Percentiles rank a stretch among this genome's conserved stretches.
Conservation (phyloP, 441 rosid species). For the Iberis amara region DNA sequence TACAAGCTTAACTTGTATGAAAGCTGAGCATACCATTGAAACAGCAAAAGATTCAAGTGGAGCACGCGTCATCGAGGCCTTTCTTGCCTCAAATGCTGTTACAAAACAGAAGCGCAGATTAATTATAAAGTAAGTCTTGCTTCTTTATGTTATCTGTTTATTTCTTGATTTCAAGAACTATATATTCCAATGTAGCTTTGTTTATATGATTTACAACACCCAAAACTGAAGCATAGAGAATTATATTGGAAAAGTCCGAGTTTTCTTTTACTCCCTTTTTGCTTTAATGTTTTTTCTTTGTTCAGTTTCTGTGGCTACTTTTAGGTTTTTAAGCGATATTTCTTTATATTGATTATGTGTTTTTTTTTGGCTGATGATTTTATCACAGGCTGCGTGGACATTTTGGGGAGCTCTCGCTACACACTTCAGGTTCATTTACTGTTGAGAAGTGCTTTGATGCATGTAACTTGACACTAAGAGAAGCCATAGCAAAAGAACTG, state of each 20-base stretch:
- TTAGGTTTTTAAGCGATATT: background rate
- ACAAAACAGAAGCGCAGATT: slow-evolving; percentile 67
- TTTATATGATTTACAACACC: background rate
- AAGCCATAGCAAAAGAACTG: slow-evolving; percentile 69
- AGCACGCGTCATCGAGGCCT: slow-evolving; percentile 77
- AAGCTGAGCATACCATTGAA: slow-evolving; percentile 56
- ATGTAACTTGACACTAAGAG: slow-evolving; percentile 59
- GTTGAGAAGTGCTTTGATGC: slow-evolving; percentile 77
- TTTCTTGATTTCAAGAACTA: slow-evolving; percentile 20
- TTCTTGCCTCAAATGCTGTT: slow-evolving; percentile 66
- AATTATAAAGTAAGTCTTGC: slow-evolving; percentile 55
- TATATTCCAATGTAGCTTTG: slow-evolving; percentile 6
- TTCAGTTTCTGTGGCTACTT: background rate
- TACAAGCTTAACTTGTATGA: slow-evolving; percentile 64
- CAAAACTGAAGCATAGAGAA: too few relatives aligned
- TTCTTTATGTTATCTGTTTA: slow-evolving; percentile 8
- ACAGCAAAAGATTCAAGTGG: slow-evolving; percentile 73
- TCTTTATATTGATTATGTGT: slow-evolving; percentile 3
- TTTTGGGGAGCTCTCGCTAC: slow-evolving; percentile 73
- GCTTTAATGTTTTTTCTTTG: too few relatives aligned
- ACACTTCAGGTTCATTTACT: slow-evolving; percentile 75
- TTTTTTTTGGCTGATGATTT: slow-evolving; percentile 22
- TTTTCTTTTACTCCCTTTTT: too few relatives aligned
- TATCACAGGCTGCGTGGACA: slow-evolving; percentile 61
- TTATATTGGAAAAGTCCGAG: too few relatives aligned